These are phyloP conservation scores for Microsporum canis DNA, from an alignment of 2,329 filamentous ascomycete genomes.

Conservation along the genomic window DNA sequence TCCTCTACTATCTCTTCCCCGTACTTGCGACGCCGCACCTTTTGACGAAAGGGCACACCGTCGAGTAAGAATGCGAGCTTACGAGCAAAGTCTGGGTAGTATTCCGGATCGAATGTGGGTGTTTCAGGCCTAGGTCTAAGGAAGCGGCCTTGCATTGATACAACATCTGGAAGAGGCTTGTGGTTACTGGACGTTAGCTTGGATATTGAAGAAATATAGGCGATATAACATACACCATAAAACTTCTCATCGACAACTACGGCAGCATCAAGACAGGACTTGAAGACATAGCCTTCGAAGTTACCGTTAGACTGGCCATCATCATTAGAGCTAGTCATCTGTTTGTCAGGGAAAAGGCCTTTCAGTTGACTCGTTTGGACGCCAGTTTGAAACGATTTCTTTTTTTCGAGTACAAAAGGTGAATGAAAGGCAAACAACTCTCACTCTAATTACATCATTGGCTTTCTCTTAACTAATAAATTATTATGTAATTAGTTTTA, in stretches of 20 bases:
- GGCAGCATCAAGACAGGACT: slow-evolving; percentile 6
- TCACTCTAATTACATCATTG: too few species aligned
- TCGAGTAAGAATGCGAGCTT: slow-evolving; percentile 4
- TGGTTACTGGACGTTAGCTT: background rate
- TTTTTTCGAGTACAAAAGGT: too few species aligned
- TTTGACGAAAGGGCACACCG: background rate
- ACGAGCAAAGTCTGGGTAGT: slow-evolving; percentile 1
- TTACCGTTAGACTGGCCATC: background rate
- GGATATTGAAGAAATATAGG: background rate
- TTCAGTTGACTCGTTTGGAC: too few species aligned
- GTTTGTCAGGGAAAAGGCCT: too few species aligned
- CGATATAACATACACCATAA: slow-evolving; percentile 2
- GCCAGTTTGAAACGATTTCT: too few species aligned
- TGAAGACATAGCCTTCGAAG: background rate
- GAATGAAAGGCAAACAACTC: too few species aligned
- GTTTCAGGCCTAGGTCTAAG: slow-evolving; percentile 2
- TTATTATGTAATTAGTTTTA: too few species aligned
- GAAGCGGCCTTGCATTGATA: slow-evolving; percentile 3
- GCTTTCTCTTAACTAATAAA: too few species aligned
- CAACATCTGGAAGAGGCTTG: slow-evolving; percentile 7
- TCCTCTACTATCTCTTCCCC: slow-evolving; percentile 1
- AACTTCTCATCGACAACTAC: slow-evolving; percentile 7
- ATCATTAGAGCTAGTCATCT: too few species aligned
- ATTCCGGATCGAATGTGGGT: background rate
- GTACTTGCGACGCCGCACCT: slow-evolving; percentile 5